Base-by-base conservation (phyloP, 345 rosid genomes). In the Rhodomyrtus tomentosa region DNA sequence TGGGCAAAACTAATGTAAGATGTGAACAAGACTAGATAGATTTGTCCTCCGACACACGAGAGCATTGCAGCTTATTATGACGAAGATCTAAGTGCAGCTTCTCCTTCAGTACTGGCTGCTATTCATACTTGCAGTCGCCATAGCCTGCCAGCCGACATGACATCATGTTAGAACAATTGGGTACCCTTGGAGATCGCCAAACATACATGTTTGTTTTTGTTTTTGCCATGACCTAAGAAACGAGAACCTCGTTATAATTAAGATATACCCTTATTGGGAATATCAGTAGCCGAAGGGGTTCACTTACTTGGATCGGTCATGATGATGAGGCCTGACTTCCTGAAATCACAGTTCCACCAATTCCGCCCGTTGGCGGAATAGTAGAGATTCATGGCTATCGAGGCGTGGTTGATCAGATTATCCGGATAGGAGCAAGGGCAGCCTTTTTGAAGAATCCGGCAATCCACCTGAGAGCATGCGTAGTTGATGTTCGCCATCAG, bases 351-450 rank as follows among this genome's bases (percentile, higher is more conserved):
- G 68, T 93, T 93, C 94, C 98, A 94, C 27, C 29, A 83, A 88
- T 93, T 91, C 85, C 92, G 89, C 83, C 96, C 95, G 14, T 86
- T 91, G 84, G 93, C 86, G 84, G 92, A 93, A 90, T 93, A 94
- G 85, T 94, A 94, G 79, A 94, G 92, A 86, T 93, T 92, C 98
- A 94, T 94, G 88, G 94, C 92, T 13, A 92, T 10, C 27, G 98
- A 93, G 50, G 98, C 96, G 81, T 87, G 96, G 89, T 89, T 94
- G 5, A 91, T 86, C 80, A 89, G 89, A 52, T 86, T 93, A 76
- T 90, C 86, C 2, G 98, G 98, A 24, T 85, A 86, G 82, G 25
- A 88, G 84, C 98, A 93, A 74, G 93, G 90, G 79, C 92, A 84
- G 1, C 93, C 95, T 76, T 48, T 91, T 20, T 85, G 88, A 50